Evolutionary conservation across 208 protist species (phyloP).

Genomic region (Trichomonas vaginalis): DNA sequence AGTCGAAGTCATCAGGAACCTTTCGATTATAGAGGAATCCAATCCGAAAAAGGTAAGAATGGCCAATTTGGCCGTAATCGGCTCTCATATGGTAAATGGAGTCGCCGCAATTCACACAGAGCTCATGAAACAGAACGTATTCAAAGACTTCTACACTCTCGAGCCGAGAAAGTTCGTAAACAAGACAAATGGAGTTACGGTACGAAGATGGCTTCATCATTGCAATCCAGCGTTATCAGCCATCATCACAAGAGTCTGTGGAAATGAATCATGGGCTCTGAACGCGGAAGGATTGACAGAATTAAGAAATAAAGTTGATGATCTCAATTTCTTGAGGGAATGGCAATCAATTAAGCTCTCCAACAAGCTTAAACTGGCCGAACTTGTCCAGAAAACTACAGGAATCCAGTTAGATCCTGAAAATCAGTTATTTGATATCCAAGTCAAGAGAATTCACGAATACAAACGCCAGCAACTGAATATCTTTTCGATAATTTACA

Average conservation of each 20-base stretch:
- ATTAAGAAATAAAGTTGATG: neutral
- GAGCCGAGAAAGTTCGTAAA: slow-evolving; percentile 58
- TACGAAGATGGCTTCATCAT: slow-evolving; percentile 55
- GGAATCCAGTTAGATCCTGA: neutral
- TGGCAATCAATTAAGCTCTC: neutral
- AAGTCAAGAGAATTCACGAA: slow-evolving; percentile 48
- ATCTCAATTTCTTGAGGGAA: neutral
- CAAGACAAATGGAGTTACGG: slow-evolving; percentile 67
- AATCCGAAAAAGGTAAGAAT: slow-evolving; percentile 39
- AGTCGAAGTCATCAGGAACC: neutral
- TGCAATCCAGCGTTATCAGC: slow-evolving; percentile 25
- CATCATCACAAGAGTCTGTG: neutral
- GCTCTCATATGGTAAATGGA: slow-evolving; percentile 57
- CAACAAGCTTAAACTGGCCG: neutral
- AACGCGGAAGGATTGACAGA: neutral
- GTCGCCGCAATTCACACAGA: slow-evolving; percentile 59
- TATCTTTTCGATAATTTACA: slow-evolving; percentile 47
- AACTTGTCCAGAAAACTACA: neutral
- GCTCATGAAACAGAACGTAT: slow-evolving; percentile 48
- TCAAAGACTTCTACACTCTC: slow-evolving; percentile 52
- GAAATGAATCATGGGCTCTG: neutral
- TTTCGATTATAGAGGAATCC: slow-evolving; percentile 57
- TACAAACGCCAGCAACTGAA: slow-evolving; percentile 60
- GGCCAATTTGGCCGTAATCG: slow-evolving; percentile 56
- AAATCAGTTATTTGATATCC: slow-evolving; percentile 47